phyloP scores from a whole-genome alignment of 441 rosid species.

The Brassica hybrid region DNA sequence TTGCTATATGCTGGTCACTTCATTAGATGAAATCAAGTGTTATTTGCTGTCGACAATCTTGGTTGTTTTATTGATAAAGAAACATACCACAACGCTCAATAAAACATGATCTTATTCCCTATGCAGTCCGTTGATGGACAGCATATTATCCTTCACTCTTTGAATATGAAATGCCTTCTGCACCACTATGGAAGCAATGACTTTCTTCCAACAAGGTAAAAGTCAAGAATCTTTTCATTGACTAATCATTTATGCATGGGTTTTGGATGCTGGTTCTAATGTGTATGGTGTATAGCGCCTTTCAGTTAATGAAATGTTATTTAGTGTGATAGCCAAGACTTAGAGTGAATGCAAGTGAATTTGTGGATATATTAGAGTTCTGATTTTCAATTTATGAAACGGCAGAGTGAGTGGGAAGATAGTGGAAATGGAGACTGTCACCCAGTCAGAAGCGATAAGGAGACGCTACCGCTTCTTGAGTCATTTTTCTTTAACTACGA shows the following conservation, averaged over 20 bases:
- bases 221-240: neutral
- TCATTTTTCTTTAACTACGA: slow-evolving; percentile 89
- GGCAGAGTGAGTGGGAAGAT: slow-evolving; percentile 81
- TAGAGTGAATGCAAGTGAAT: neutral
- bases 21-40: slow-evolving; percentile 1
- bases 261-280: slow-evolving; percentile 7
- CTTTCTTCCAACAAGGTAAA: slow-evolving; percentile 82
- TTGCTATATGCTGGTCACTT: too few relatives aligned
- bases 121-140: slow-evolving; percentile 95
- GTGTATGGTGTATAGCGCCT: neutral
- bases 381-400: slow-evolving; percentile 31
- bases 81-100: neutral
- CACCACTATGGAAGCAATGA: slow-evolving; percentile 88
- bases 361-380: slow-evolving; percentile 1
- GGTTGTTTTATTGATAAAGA: slow-evolving; percentile 2
- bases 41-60: slow-evolving; percentile 14
- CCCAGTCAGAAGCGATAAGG: slow-evolving; percentile 85
- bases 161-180: slow-evolving; percentile 90
- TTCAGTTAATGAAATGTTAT: neutral
- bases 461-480: slow-evolving; percentile 88
- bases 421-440: slow-evolving; percentile 80
- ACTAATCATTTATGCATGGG: neutral
- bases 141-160: slow-evolving; percentile 83
- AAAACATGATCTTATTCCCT: neutral
- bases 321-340: slow-evolving; percentile 7